Conservation (phyloP, 2,329 filamentous ascomycete species). For the Fusarium pseudonygamai region DNA sequence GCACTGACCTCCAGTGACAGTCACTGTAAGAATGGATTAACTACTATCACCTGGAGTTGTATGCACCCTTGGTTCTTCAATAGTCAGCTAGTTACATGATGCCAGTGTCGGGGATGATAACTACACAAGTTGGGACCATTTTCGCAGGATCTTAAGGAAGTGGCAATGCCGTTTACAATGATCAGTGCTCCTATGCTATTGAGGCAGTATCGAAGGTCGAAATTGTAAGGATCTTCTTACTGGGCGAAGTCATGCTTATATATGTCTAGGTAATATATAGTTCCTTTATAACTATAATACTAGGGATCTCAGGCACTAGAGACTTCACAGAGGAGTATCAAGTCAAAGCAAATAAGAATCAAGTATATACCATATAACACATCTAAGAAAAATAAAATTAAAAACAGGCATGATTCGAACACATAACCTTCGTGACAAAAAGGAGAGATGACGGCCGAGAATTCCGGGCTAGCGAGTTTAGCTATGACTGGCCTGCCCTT, state of each 20-base stretch:
- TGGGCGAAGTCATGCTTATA: background rate
- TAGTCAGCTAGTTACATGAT: background rate
- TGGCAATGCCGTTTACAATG: no score
- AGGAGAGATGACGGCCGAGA: background rate
- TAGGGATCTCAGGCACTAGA: no score
- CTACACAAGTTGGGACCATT: background rate
- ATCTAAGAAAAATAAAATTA: no score
- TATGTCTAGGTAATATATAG: no score
- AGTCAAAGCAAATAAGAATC: no score
- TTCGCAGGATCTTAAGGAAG: no score
- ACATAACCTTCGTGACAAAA: background rate
- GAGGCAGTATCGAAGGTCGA: background rate
- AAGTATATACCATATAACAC: no score
- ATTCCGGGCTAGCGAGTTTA: background rate
- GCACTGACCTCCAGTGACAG: background rate
- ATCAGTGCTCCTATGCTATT: no score
- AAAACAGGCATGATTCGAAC: background rate
- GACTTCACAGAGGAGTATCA: no score
- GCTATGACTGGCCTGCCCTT: background rate
- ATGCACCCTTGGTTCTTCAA: no score
- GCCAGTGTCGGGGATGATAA: no score
- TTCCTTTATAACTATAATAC: no score
- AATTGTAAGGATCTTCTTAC: background rate
- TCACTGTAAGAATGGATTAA: rapidly evolving
- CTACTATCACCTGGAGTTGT: background rate